These are phyloP conservation scores for Lolium multiflorum DNA, from an alignment of 176 grass and related monocot genomes.

Conservation along the genomic window DNA sequence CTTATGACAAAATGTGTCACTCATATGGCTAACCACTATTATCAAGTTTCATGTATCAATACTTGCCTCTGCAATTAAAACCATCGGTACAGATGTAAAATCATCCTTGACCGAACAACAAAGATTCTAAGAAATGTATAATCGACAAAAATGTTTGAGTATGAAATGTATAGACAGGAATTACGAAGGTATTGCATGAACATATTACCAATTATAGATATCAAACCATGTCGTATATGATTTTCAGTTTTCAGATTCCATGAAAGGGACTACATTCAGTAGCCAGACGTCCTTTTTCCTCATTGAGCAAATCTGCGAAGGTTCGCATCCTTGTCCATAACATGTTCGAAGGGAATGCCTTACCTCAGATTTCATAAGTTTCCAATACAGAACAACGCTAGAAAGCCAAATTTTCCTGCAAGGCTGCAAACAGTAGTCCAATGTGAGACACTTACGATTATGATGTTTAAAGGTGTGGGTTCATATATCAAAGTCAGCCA, in stretches of 20 bases:
- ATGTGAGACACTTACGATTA: neutral
- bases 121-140: slow-evolving; percentile 25
- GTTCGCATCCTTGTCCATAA: slow-evolving; percentile 79
- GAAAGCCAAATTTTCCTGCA: slow-evolving; percentile 70
- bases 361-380: slow-evolving; percentile 66
- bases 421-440: slow-evolving; percentile 45
- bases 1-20: neutral
- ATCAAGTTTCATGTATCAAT: neutral
- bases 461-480: neutral
- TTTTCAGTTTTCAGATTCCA: slow-evolving; percentile 73
- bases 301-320: slow-evolving; percentile 81
- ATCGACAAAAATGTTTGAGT: slow-evolving; percentile 21
- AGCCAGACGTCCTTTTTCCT: slow-evolving; percentile 74
- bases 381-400: slow-evolving; percentile 75
- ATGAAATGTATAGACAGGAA: slow-evolving; percentile 13
- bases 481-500: slow-evolving; percentile 3
- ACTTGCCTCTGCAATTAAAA: slow-evolving; percentile 3
- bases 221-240: slow-evolving; percentile 83
- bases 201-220: slow-evolving; percentile 69
- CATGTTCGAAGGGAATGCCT: slow-evolving; percentile 65
- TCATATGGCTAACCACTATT: neutral
- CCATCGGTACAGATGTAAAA: neutral
- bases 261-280: slow-evolving; percentile 72
- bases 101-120: neutral
- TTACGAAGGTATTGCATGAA: slow-evolving; percentile 1